These are phyloP conservation scores for Trametes sanguinea DNA, from an alignment of 768 basidiomycete genomes.

Conservation along the genomic window DNA sequence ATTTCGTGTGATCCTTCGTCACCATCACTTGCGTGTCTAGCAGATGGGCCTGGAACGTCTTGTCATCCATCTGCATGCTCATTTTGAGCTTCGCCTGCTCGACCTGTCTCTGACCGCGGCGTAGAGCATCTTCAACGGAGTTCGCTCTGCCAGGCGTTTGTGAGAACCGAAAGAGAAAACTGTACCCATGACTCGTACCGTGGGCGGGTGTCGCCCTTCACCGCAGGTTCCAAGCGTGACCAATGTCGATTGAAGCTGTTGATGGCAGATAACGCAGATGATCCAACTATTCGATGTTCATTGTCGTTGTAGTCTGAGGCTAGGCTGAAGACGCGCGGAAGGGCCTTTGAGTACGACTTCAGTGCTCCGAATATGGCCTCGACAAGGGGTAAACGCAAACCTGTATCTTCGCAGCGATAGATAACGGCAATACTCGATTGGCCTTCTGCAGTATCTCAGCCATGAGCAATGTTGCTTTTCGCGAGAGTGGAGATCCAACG, in stretches of 20 bases:
- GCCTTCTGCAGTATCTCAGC: constrained; percentile 89
- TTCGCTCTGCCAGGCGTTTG: constrained; percentile 53
- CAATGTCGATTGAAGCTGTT: constrained; percentile 94
- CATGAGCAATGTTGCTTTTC: constrained; percentile 89
- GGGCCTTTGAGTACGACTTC: constrained; percentile 52
- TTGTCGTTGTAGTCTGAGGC: constrained; percentile 81
- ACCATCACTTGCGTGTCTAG: constrained; percentile 89
- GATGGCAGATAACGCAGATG: constrained; percentile 81
- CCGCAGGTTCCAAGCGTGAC: constrained; percentile 60
- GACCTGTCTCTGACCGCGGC: constrained; percentile 86
- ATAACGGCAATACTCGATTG: constrained; percentile 82
- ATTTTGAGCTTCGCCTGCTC: constrained; percentile 88
- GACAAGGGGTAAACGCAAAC: constrained; percentile 37
- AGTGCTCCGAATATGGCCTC: neutral
- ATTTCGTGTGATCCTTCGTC: constrained; percentile 86
- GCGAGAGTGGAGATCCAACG: constrained; percentile 69
- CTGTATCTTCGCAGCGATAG: constrained; percentile 83
- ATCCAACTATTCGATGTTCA: constrained; percentile 79
- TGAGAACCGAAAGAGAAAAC: no score
- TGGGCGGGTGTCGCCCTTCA: constrained; percentile 55
- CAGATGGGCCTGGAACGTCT: constrained; percentile 79
- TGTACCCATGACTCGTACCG: constrained; percentile 46
- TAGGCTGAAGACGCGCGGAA: constrained; percentile 83
- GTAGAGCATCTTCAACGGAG: constrained; percentile 82
- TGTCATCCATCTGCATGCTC: constrained; percentile 95